These are phyloP conservation scores for Ormosia semicastrata DNA, from an alignment of 306 rosid species.

Conservation along the genomic window DNA sequence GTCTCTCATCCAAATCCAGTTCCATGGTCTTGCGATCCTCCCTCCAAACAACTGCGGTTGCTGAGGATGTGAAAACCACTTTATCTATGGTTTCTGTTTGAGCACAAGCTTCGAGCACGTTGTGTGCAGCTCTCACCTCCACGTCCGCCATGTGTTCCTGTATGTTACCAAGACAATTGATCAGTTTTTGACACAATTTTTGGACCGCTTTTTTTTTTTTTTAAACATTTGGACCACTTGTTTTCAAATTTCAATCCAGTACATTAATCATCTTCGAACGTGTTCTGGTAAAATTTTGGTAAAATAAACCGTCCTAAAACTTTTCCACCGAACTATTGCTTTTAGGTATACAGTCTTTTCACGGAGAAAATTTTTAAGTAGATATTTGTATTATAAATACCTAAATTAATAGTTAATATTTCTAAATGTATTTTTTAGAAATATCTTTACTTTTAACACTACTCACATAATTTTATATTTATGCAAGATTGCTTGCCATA, in stretches of 20 bases:
- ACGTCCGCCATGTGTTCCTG: slow-evolving; percentile 84
- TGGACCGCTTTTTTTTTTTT: no score
- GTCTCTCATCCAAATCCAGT: slow-evolving; percentile 63
- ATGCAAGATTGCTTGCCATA: neutral
- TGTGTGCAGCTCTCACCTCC: slow-evolving; percentile 96
- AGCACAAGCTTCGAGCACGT: slow-evolving; percentile 93
- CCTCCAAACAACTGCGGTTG: slow-evolving; percentile 82
- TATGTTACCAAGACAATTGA: neutral
- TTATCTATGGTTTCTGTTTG: slow-evolving; percentile 79
- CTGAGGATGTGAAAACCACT: slow-evolving; percentile 79
- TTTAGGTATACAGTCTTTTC: no score
- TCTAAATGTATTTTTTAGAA: no score
- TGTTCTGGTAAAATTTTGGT: neutral
- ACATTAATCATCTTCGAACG: neutral
- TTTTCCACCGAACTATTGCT: neutral
- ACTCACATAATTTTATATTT: no score
- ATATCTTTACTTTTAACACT: no score
- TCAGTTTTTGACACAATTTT: neutral
- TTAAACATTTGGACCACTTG: neutral
- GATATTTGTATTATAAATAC: no score
- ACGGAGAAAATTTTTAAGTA: no score
- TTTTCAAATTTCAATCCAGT: neutral
- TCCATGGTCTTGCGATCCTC: slow-evolving; percentile 52
- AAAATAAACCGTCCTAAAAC: neutral
- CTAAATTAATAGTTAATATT: no score